A percentile compares a stretch with the other conserved stretches of the same genome.
phyloP scores from a whole-genome alignment of 257 asterid genomes.

The Solanum verrucosum region DNA sequence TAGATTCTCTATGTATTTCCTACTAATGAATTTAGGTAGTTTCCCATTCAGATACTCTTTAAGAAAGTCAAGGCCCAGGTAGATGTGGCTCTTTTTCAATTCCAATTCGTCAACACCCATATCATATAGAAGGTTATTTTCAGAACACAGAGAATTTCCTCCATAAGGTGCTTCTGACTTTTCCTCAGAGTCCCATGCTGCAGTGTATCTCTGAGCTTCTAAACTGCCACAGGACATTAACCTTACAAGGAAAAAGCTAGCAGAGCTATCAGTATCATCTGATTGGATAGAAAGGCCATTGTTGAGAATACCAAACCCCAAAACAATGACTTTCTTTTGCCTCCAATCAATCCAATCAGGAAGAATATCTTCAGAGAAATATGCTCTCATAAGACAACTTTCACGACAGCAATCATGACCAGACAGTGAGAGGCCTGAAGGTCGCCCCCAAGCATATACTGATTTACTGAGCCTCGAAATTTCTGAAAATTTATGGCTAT shows the following conservation, averaged over 20 bases:
- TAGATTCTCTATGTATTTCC: constrained; percentile 10
- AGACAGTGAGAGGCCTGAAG: constrained; percentile 35
- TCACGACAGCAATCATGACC: constrained; percentile 50
- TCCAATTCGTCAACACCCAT: constrained; percentile 14
- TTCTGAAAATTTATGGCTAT: constrained; percentile 15
- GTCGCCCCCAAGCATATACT: constrained; percentile 52
- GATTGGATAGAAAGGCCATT: constrained; percentile 20
- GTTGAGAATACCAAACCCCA: constrained; percentile 60
- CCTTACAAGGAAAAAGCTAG: constrained; percentile 50
- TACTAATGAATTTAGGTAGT: constrained; percentile 22
- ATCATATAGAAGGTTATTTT: constrained; percentile 39
- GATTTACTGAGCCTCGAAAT: constrained; percentile 35
- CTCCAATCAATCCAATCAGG: constrained; percentile 88
- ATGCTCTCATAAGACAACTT: constrained; percentile 43
- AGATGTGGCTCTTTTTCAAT: constrained; percentile 15
- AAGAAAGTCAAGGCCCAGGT: constrained; percentile 38
- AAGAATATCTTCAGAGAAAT: constrained; percentile 34
- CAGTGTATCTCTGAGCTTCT: constrained; percentile 55
- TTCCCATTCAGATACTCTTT: constrained; percentile 36
- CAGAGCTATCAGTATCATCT: constrained; percentile 24
- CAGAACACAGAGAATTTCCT: constrained; percentile 19
- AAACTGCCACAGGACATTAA: constrained; percentile 67
- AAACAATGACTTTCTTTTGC: constrained; percentile 43
- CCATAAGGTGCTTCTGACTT: constrained; percentile 23
- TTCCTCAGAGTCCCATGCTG: constrained; percentile 29